Base-by-base conservation (phyloP, 2,329 filamentous ascomycete species). In the Dendrostoma leiphaemia region DNA sequence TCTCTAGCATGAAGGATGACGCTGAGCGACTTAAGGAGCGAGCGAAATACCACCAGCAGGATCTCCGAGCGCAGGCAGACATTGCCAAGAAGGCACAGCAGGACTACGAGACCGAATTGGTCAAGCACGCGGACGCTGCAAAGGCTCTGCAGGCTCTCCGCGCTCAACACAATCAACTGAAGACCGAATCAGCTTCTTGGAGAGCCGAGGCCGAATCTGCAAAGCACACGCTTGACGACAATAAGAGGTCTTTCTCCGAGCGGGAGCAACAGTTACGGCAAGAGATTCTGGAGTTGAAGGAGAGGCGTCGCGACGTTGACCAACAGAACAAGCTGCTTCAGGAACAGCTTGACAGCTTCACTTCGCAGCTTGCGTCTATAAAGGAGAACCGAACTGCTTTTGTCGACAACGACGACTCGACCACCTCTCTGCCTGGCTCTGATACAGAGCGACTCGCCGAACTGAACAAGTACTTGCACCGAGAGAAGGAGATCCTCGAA, bases 401-500 rank as follows among this genome's bases (percentile, higher is more conserved):
- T 5, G 73, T 75, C 23, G 74, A 77, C 6, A 76, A 82, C 12
- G 85, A 88, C 28, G 74, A 75, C 12, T 74, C 79, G 54, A 75
- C 75, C 12, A 70, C 78, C 1, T 71, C 80, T 15, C 72, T 78
- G 6, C 73, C 82, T 4, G 79, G 84, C 48, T 77, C 83, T 32
- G 84, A 83, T 37, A 75, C 86, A 9, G 89, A 91, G 61, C 90
- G 89, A 50, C 82, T 96, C 9, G 89, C 94, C 58, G 93, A 97
- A 65, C 83, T 99, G 53, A 95, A 96, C 72, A 88, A 84, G 58
- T 99, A 94, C 69, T 77, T 99, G 58, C 88, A 93, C 43, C 88
- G 91, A 38, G 95, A 99, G 73, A 99, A 97, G 76, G 94, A 97
- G 68, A 97, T 99, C 61, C 82, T 97, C 8, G 93, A 99, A 63